Evolutionary conservation across 2,329 filamentous ascomycete species (phyloP), one percentile per base, ranked within the genome.

Genomic region (Epichloe brachyelytri): DNA sequence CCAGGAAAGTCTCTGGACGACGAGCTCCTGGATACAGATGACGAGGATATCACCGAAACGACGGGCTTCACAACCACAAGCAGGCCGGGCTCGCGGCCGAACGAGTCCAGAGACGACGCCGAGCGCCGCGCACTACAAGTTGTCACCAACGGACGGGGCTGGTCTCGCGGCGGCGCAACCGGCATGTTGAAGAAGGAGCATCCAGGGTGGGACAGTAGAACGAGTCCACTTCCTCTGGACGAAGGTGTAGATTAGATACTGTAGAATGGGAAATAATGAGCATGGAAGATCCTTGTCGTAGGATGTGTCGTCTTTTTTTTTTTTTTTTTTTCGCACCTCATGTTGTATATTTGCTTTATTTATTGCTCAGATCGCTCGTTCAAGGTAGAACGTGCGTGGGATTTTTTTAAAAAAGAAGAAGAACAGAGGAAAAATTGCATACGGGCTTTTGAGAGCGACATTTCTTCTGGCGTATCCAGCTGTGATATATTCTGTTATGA

Each of bases 121-220:
- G 53, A 79, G 64, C 58, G 74, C 62, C 56, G 75, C 59, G 60
- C 71, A 40, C 63, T 78, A 64, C 63, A 76, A 57, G 64, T 69
- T 5, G 68, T 70, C 20, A 67, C 63, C 6, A 68, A 68, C 47
- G 63, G 59, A 61, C 60, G 62, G 47, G 64, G 64, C 47, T 71
- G 66, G 66, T 62, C 66, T 3, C 64, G 65, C 4, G 64, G 67
- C 51, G 69, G 70, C 40, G 71, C 70, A 15, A 73, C 69, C 54
- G 70, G 71, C 36, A 62, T 73, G 61, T 56, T 73, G 44, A 62
- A 69, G 36, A 68, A 68, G 53, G 48, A 65, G 65, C 53, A 57
- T 59, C 41, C 54, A 57, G 40, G n/a, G 17, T 58, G 56, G 50
- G 22, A 40, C 17, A 19, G 43, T n/a, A 48, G 41, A 45, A 12